Base-by-base conservation (phyloP, 495 filamentous ascomycete genomes). In the Ramalina peruviana region DNA sequence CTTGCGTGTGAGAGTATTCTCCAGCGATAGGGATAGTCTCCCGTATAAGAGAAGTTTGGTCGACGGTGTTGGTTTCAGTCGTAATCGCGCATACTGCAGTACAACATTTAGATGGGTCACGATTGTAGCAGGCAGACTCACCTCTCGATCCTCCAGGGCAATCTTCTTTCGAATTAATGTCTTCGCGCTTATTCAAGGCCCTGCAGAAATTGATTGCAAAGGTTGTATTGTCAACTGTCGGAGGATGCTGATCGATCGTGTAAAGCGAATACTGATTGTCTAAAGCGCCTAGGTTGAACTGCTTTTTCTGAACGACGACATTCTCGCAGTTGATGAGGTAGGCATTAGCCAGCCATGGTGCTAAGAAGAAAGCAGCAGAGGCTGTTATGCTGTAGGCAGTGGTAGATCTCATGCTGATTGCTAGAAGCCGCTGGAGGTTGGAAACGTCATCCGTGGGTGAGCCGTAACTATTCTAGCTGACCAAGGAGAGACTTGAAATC, bases 171-270 rank as follows among this genome's bases (percentile, higher is more conserved):
- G 69, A 66, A 0, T 55, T 48, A 0, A 64, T 61, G 5, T 69
- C 70, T 38, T 72, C 72, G 30, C 68, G 72, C 47, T 72, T 68
- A 50, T 69, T 68, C 40, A 98, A 66, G 16, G 72, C 69, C 36
- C 67, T 66, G 65, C 92, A 98, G 43, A 95, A 73, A 56, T 96
- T 85, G 36, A 98, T 62, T n/a, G 85, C 85, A 66, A 89, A 95
- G 9, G 85, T 95, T 6, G 80, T 87, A 58, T 94, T 94, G 6
- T 58, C 64, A 25, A 65, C 56, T 45, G 56, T 68, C 2, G 59
- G 67, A 37, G 60, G 58, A 2, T 65, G 63, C 21, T 75, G 67
- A 40, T 72, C 65, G 44, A 66, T 65, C 50, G 77, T 73, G 36
- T 79, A 75, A 23, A 93, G 70, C n/a, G 77, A 77, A 60, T 87